Evolutionary conservation across 345 rosid species (phyloP).

Genomic region (Trapa bicornis): DNA sequence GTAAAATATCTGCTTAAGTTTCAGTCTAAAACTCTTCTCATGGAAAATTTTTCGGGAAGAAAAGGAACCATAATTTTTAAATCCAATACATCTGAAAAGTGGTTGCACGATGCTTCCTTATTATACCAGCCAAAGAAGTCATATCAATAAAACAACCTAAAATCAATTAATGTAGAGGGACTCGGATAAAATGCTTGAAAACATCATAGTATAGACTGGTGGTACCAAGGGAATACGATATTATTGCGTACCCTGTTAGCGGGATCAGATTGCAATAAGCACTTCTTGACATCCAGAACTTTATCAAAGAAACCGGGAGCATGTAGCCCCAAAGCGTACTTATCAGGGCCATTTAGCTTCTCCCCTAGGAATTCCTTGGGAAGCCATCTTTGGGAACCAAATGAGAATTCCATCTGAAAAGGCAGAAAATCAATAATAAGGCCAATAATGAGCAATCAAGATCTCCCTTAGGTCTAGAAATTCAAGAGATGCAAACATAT

Average conservation of each 20-base stretch:
- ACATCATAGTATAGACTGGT: not conserved
- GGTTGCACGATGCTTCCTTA: not conserved
- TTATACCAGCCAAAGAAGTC: not conserved
- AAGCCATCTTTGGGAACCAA: constrained; percentile 70
- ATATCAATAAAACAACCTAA: not conserved
- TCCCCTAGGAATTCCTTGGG: constrained; percentile 49
- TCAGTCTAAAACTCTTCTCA: not conserved
- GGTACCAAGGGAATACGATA: too few relatives aligned
- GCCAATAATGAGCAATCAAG: not conserved
- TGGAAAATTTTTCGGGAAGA: not conserved
- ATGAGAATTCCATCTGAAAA: constrained; percentile 85
- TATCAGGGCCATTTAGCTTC: constrained; percentile 35
- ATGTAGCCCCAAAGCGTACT: constrained; percentile 69
- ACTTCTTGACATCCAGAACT: constrained; percentile 63
- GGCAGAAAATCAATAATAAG: constrained; percentile 9
- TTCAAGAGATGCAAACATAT: not conserved
- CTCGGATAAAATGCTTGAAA: not conserved
- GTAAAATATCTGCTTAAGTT: not conserved
- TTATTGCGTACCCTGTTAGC: constrained; percentile 45
- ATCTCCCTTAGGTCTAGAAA: not conserved
- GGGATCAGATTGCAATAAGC: constrained; percentile 79
- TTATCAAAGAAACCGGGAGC: constrained; percentile 89
- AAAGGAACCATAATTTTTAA: not conserved
- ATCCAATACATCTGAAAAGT: not conserved
- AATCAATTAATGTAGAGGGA: not conserved